phyloP scores from a whole-genome alignment of 1,139 yeast genomes.

The Hanseniaspora uvarum region DNA sequence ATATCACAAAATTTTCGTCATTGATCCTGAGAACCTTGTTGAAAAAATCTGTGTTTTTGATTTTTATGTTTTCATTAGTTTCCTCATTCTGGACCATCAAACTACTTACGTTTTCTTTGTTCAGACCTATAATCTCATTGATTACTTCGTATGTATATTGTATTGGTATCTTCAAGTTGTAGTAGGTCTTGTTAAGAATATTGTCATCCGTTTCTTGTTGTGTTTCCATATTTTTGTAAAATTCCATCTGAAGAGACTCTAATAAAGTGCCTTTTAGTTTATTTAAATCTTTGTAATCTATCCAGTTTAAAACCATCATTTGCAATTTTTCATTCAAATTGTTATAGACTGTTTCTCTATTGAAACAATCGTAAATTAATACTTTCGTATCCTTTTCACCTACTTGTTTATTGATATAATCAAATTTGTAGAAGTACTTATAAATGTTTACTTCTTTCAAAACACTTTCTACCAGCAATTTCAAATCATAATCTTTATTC shows the following conservation, averaged over 20 bases:
- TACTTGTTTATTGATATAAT: not conserved
- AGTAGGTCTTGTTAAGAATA: not conserved
- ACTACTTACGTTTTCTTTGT: not conserved
- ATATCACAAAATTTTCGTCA: not conserved
- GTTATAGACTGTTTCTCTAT: not conserved
- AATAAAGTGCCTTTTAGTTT: not conserved
- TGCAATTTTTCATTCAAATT: not conserved
- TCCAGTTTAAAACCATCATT: not conserved
- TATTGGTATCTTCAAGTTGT: conserved; percentile 5
- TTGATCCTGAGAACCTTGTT: not conserved
- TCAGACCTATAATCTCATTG: conserved; percentile 3
- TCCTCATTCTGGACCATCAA: conserved; percentile 1
- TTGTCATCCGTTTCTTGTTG: not conserved
- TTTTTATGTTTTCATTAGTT: not conserved
- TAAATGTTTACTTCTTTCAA: not conserved
- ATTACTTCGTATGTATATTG: conserved; percentile 12
- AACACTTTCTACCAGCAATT: not conserved
- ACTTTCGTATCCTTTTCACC: not conserved
- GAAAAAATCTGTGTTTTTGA: not conserved
- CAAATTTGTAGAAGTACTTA: not conserved
- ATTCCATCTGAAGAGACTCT: not conserved
- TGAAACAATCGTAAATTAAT: not conserved
- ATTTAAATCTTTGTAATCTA: not conserved
- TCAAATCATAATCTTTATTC: not conserved
- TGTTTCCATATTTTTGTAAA: not conserved